Evolutionary conservation across 2,329 filamentous ascomycete genomes (phyloP), one percentile per base, ranked within the genome.

Genomic region (Clonostachys solani): DNA sequence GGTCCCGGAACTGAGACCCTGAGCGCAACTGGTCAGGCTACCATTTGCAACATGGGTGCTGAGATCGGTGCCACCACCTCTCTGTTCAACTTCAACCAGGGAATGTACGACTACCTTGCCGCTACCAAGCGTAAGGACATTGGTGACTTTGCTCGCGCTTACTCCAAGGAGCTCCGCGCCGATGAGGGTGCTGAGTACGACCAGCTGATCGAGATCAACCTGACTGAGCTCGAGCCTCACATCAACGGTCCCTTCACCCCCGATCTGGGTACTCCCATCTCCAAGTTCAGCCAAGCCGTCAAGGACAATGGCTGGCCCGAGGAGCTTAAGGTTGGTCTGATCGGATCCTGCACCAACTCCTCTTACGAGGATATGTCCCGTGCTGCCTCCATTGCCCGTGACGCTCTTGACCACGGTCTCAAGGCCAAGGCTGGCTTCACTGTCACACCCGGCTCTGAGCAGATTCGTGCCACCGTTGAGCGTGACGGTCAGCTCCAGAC

Each of bases 191-290:
- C 89, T 57, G 85, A 97, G 72, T 99, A 97, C 71, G 94, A 99
- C 70, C 81, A 97, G 74, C 72, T 96, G 57, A 90, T 97, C 62
- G 92, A 96, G 75, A 89, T 99, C 74, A 92, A 99, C 78, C 83
- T 99, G 47, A 87, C 83, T 49, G 88, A 92, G 72, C 86, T 99
- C 43, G 94, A 99, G 78, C 94, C 47, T 40, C 90, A 97, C 69
- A 91, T 99, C 77, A 99, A 99, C 78, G 94, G 94, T 56, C 94
- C 94, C 55, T 97, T 97, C 83, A 99, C 94, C 29, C 94, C 94
- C 52, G 94, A 99, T 83, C 80, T 99, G 73, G 92, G 91, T 47
- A 97, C 94, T 8, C 94, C 94, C 45, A 95, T 99, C 68, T 96
- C 90, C 74, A 94, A 96, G 78, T 96, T 97, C 77, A 90, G 88